Percentiles rank a stretch among this genome's conserved stretches.
phyloP scores from a whole-genome alignment of 169 alveolate genomes.

The Eimeria necatrix region DNA sequence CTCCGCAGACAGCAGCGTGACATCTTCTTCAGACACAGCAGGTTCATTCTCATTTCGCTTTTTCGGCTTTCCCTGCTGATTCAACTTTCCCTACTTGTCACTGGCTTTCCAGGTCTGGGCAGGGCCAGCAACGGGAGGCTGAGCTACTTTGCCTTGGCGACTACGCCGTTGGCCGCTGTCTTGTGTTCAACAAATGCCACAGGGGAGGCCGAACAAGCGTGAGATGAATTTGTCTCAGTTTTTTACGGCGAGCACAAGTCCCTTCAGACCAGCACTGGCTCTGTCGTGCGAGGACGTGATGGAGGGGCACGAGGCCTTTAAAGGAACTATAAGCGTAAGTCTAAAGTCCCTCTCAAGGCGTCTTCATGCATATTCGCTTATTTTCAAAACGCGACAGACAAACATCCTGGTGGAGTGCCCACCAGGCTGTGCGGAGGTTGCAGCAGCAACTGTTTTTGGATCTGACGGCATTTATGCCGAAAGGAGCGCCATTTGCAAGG shows the following conservation, averaged over 20 bases:
- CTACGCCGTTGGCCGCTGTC: constrained; percentile 91
- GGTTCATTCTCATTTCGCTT: constrained; percentile 12
- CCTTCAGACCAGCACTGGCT: constrained; percentile 82
- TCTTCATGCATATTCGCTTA: not conserved
- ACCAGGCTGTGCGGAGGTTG: constrained; percentile 87
- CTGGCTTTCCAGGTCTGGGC: constrained; percentile 46
- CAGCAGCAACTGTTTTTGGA: constrained; percentile 88
- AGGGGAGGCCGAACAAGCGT: constrained; percentile 86
- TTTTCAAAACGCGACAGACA: constrained; percentile 81
- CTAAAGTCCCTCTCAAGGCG: not conserved
- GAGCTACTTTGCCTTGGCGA: constrained; percentile 89
- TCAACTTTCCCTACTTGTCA: not conserved
- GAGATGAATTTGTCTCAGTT: constrained; percentile 80
- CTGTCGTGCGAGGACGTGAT: constrained; percentile 83
- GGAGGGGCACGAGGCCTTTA: constrained; percentile 83
- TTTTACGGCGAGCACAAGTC: not conserved
- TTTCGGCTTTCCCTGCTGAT: not conserved
- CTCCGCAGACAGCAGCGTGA: constrained; percentile 30
- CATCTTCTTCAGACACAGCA: constrained; percentile 11
- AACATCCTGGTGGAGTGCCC: constrained; percentile 92
- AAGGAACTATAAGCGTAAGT: constrained; percentile 78
- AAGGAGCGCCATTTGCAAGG: constrained; percentile 92
- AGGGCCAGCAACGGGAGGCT: constrained; percentile 8
- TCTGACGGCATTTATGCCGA: constrained; percentile 91
- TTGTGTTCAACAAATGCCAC: constrained; percentile 92